A percentile compares a stretch with the other conserved stretches of the same genome.
Conservation (phyloP, 805 yeast genomes). For the Nakazawaea holstii region DNA sequence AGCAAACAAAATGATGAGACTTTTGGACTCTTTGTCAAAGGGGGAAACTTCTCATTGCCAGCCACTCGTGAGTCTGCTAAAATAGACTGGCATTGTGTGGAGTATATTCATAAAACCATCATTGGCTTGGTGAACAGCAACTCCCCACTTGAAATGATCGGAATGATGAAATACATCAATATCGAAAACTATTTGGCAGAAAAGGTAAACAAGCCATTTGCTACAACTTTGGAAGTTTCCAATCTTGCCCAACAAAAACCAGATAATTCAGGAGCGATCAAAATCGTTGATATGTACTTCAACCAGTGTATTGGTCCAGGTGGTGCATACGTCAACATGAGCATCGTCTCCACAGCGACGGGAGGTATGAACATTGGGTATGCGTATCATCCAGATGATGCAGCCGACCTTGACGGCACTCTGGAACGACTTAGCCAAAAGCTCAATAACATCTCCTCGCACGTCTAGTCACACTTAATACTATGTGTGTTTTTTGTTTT, state of each 20-base stretch:
- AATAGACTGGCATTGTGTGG: not conserved
- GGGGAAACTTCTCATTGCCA: not conserved
- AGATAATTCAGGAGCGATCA: not conserved
- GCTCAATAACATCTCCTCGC: not conserved
- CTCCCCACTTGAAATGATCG: not conserved
- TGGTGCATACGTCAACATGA: not conserved
- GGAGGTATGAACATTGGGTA: conserved; percentile 9
- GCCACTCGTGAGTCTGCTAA: not conserved
- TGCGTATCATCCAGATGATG: not conserved
- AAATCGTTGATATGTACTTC: conserved; percentile 3
- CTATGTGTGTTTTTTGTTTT: too few species aligned
- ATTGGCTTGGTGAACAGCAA: not conserved
- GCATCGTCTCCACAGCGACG: not conserved
- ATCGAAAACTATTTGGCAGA: not conserved
- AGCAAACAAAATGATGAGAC: not conserved
- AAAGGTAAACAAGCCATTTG: not conserved
- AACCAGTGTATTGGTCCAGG: conserved; percentile 4
- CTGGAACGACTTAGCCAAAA: not conserved
- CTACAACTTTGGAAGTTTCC: not conserved
- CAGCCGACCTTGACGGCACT: not conserved
- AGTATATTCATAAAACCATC: not conserved
- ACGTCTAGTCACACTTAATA: too few species aligned
- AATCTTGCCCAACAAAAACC: conserved; percentile 2
- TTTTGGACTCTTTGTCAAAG: conserved; percentile 5
- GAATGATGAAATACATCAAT: conserved; percentile 7